These are phyloP conservation scores for Leptographium galeiforme DNA, from an alignment of 2,329 filamentous ascomycete species.

Conservation along the genomic window DNA sequence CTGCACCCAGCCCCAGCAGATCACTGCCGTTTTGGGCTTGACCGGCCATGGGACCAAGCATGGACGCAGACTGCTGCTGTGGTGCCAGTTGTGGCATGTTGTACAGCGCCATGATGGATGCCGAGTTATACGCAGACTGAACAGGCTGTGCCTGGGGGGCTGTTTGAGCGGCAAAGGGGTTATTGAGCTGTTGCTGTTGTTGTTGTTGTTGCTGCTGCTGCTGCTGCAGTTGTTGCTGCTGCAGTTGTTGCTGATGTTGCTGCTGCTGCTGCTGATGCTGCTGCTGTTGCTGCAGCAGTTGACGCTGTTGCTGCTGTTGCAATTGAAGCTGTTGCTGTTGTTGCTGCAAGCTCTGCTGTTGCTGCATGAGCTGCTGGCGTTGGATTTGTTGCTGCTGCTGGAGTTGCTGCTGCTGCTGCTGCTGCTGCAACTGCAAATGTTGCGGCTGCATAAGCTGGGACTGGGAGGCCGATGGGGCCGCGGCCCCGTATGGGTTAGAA, in stretches of 20 bases:
- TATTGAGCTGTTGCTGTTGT: constrained; percentile 11
- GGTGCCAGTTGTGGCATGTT: constrained; percentile 43
- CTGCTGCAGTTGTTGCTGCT: neutral
- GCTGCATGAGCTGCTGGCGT: constrained; percentile 4
- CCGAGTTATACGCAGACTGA: constrained; percentile 47
- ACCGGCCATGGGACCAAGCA: neutral
- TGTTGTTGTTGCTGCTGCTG: constrained; percentile 1
- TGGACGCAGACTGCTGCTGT: constrained; percentile 11
- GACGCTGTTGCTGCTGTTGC: neutral
- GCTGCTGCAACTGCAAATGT: neutral
- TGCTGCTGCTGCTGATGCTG: neutral
- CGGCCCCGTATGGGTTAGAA: constrained; percentile 6
- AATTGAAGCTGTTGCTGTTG: neutral
- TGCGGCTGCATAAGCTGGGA: neutral
- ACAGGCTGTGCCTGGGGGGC: constrained; percentile 16
- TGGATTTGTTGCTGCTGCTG: neutral
- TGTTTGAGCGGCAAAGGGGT: constrained; percentile 20
- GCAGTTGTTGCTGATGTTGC: neutral
- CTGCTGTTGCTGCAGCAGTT: neutral
- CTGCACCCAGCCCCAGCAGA: neutral
- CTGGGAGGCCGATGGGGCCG: neutral
- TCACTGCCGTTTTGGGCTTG: neutral
- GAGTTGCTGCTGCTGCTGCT: neutral
- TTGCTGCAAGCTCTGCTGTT: constrained; percentile 3
- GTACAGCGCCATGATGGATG: constrained; percentile 64